Conservation (phyloP, 345 rosid genomes). For the Limnanthes douglasii region DNA sequence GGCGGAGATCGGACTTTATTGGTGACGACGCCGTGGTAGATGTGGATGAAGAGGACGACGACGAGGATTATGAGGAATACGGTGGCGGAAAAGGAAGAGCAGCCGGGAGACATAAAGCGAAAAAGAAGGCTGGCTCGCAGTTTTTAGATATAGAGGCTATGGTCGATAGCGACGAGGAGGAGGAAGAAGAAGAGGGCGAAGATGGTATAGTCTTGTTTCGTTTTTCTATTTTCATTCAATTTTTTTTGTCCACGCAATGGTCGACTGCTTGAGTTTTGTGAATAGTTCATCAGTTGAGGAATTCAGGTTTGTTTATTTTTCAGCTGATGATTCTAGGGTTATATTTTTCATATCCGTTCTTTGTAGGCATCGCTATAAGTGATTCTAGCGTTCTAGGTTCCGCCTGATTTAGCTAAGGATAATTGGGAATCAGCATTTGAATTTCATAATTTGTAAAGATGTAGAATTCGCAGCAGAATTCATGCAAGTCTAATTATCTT, state of each 20-base stretch:
- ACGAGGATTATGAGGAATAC: constrained; percentile 51
- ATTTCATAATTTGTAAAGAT: too few relatives aligned
- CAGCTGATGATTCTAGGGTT: too few relatives aligned
- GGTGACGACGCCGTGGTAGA: constrained; percentile 86
- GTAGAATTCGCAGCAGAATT: too few relatives aligned
- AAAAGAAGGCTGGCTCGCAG: constrained; percentile 17
- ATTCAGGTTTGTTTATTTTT: too few relatives aligned
- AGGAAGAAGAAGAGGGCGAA: constrained; percentile 77
- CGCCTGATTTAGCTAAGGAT: too few relatives aligned
- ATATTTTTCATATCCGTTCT: too few relatives aligned
- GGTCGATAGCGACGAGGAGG: constrained; percentile 73
- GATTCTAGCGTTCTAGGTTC: too few relatives aligned
- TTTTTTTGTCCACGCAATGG: neutral
- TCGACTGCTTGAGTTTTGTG: neutral
- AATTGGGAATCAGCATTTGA: too few relatives aligned
- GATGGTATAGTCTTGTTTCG: constrained; percentile 43
- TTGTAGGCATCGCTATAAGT: too few relatives aligned
- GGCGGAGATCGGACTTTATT: constrained; percentile 63
- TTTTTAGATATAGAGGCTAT: constrained; percentile 61
- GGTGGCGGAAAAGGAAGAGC: constrained; percentile 28
- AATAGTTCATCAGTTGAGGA: too few relatives aligned
- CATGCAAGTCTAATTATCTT: too few relatives aligned
- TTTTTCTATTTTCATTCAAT: too few relatives aligned
- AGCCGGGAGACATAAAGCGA: constrained; percentile 23
- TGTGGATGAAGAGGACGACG: constrained; percentile 70